Conservation (phyloP, 495 filamentous ascomycete species). For the Penicillium turbatum region DNA sequence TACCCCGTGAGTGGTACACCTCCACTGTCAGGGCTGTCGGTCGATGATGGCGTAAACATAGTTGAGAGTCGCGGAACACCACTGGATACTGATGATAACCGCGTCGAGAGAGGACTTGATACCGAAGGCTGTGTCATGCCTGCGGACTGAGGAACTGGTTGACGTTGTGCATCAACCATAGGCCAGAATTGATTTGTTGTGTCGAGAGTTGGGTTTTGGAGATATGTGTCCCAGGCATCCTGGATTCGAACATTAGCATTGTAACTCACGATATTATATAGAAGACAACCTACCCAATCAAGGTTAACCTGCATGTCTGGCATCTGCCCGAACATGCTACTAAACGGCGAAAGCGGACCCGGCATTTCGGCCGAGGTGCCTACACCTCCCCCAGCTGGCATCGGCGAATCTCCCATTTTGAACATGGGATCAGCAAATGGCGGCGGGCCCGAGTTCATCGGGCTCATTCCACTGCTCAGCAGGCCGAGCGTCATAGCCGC, state of each 20-base stretch:
- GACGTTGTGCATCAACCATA: slow-evolving; percentile 34
- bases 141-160: slow-evolving; percentile 14
- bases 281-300: slow-evolving; percentile 66
- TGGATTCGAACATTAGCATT: slow-evolving; percentile 22
- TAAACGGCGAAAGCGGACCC: slow-evolving; percentile 47
- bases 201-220: slow-evolving; percentile 49
- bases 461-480: slow-evolving; percentile 66
- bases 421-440: slow-evolving; percentile 30
- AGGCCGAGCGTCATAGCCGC: slow-evolving; percentile 82
- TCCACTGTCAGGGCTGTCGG: slow-evolving; percentile 15
- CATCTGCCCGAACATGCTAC: slow-evolving; percentile 53
- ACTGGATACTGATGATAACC: slow-evolving; percentile 10
- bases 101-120: slow-evolving; percentile 13
- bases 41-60: slow-evolving; percentile 17
- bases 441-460: slow-evolving; percentile 46
- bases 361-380: slow-evolving; percentile 36
- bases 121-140: slow-evolving; percentile 17
- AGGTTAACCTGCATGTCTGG: slow-evolving; percentile 64
- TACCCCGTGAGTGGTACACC: slow-evolving; percentile 15
- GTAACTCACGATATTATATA: background rate
- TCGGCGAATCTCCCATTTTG: slow-evolving; percentile 32
- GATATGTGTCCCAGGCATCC: slow-evolving; percentile 56
- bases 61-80: slow-evolving; percentile 10
- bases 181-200: slow-evolving; percentile 46
- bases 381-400: slow-evolving; percentile 22